A percentile compares a stretch with the other conserved stretches of the same genome.
These are phyloP conservation scores for Tylopilus sp. DNA, from an alignment of 768 basidiomycete genomes.

Conservation along the genomic window DNA sequence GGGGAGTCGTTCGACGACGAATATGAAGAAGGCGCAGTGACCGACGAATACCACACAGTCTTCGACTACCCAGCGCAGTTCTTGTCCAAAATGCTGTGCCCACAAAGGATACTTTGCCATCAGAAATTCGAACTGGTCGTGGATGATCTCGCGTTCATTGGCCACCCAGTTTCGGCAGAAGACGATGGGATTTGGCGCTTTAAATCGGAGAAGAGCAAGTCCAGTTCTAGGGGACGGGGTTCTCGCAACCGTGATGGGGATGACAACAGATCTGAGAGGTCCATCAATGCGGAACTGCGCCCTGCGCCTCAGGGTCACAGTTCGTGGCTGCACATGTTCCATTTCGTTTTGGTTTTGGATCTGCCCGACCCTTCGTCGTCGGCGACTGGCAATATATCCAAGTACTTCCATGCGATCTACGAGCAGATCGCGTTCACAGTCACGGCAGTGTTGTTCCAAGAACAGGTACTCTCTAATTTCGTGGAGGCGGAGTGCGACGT, in stretches of 20 bases:
- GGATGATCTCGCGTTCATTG: constrained; percentile 89
- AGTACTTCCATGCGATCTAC: constrained; percentile 85
- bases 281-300: constrained; percentile 36
- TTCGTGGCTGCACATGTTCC: constrained; percentile 72
- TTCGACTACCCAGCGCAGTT: constrained; percentile 81
- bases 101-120: constrained; percentile 78
- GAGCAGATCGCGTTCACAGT: constrained; percentile 85
- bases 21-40: constrained; percentile 30
- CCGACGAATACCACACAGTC: constrained; percentile 60
- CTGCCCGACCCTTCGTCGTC: constrained; percentile 87
- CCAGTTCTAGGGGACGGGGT: constrained; percentile 53
- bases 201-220: constrained; percentile 55
- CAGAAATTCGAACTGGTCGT: constrained; percentile 92
- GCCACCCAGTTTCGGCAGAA: constrained; percentile 88
- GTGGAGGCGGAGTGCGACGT: constrained; percentile 78
- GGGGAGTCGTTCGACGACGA: constrained; percentile 39
- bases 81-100: constrained; percentile 77
- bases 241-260: constrained; percentile 42
- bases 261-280: constrained; percentile 31
- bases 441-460: constrained; percentile 89
- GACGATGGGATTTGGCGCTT: constrained; percentile 73
- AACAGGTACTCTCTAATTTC: constrained; percentile 84
- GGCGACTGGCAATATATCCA: constrained; percentile 68
- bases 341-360: constrained; percentile 85
- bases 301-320: constrained; percentile 25